Percentiles rank a stretch among this genome's conserved stretches.
These are phyloP conservation scores for Avena sativa DNA, from an alignment of 176 grass and related monocot species.

Conservation along the genomic window DNA sequence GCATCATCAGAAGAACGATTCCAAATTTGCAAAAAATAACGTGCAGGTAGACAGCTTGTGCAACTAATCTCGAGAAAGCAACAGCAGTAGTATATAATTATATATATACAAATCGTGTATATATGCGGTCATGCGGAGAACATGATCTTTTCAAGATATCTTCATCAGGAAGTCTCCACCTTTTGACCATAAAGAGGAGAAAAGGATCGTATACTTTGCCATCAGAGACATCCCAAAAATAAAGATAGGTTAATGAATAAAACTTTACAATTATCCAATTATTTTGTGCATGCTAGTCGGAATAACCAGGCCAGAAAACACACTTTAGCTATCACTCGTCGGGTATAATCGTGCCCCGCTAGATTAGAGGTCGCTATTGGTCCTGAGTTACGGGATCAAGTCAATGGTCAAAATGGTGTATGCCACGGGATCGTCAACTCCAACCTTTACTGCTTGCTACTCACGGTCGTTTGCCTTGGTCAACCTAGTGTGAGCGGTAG, in stretches of 20 bases:
- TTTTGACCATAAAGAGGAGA: neutral
- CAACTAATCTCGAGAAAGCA: neutral
- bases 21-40: neutral
- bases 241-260: neutral
- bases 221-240: neutral
- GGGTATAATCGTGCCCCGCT: neutral
- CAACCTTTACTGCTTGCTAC: neutral
- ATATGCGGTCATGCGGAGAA: neutral
- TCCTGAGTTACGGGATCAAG: neutral
- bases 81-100: neutral
- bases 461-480: neutral
- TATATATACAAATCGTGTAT: neutral
- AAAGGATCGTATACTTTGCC: neutral
- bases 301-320: neutral
- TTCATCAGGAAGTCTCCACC: neutral
- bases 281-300: neutral
- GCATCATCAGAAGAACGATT: neutral
- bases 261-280: neutral
- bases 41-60: neutral
- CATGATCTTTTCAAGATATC: neutral
- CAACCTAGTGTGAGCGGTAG: neutral
- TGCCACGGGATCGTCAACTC: neutral
- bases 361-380: no score
- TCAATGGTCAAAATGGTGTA: neutral
- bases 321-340: neutral